phyloP scores from a whole-genome alignment of 805 yeast species.

The Ogataea paraovalis region DNA sequence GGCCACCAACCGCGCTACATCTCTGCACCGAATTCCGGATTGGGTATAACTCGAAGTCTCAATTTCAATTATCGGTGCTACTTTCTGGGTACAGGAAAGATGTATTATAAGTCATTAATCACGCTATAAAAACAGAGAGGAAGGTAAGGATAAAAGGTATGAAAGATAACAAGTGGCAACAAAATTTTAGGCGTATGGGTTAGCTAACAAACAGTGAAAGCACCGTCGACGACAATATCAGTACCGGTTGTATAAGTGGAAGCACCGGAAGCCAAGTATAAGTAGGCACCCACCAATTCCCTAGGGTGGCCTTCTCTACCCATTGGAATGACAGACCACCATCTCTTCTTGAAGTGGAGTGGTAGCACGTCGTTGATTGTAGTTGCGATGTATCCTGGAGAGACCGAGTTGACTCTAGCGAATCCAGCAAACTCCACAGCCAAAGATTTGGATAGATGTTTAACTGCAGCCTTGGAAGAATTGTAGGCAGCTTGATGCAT shows the following conservation, averaged over 20 bases:
- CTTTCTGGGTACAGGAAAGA: too few species aligned
- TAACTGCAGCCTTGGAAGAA: conserved; percentile 46
- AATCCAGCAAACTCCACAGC: conserved; percentile 48
- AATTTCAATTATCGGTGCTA: too few species aligned
- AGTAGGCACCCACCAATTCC: conserved; percentile 50
- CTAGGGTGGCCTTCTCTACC: conserved; percentile 46
- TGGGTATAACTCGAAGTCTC: too few species aligned
- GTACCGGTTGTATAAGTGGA: conserved; percentile 46
- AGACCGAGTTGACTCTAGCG: conserved; percentile 49
- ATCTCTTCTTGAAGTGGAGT: conserved; percentile 18
- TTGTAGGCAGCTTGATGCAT: conserved; percentile 47
- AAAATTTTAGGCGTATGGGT: neutral
- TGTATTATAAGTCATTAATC: too few species aligned
- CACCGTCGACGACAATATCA: conserved; percentile 49
- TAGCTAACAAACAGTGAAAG: conserved; percentile 36
- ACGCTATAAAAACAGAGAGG: too few species aligned
- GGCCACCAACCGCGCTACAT: too few species aligned
- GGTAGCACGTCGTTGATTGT: conserved; percentile 35
- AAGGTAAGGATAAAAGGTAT: neutral
- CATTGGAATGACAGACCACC: conserved; percentile 37
- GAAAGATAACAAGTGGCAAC: neutral
- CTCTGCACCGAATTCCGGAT: too few species aligned
- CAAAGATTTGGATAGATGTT: conserved; percentile 43
- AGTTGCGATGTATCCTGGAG: conserved; percentile 50
- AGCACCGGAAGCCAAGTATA: conserved; percentile 51